Base-by-base conservation (phyloP, 148 eudicot genomes). In the Dianthus caryophyllus region DNA sequence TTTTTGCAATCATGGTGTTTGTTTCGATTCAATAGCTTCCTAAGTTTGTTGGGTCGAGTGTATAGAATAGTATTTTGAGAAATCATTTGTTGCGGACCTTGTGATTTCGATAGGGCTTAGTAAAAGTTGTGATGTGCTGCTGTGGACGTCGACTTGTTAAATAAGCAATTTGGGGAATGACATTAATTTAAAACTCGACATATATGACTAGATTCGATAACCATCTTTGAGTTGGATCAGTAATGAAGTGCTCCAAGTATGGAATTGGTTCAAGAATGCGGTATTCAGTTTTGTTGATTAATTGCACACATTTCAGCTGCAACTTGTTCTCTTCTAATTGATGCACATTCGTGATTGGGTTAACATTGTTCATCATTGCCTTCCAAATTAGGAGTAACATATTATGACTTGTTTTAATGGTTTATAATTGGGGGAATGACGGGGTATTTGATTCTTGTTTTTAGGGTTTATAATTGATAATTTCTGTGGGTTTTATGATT, bases 401-500 rank as follows among this genome's bases (percentile, higher is more conserved):
- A 12, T 53, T 18, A 20, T 44, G 75, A 64, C 21, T 47, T 9
- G 13, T 10, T 15, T 8, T 58, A 12, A 14, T 4, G n/a, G 9
- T 22, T 53, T n/a, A 15, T 57, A 14, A 2, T 16, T 21, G 0
- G 12, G 39, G 11, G 39, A 17, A 22, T 21, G 17, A 91, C 58
- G 81, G 76, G 90, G 96, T 88, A 83, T 10, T 20, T 52, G 17
- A 21, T 26, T 54, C 4, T 1, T 60, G 11, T 62, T 10, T 18
- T 46, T n/a, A 15, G 57, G 15, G 51, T 21, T 16, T n/a, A n/a
- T 68, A 2, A 0, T 31, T 50, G 61, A 13, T 27, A 27, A 16
- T 51, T 49, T 9, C 3, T 4, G 9, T 53, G 33, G 8, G 29
- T n/a, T 29, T 14, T 27, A 7, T 18, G n/a, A 25, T 63, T 3